phyloP scores from a whole-genome alignment of 2,329 filamentous ascomycete species.

The Cladosporium sp. region DNA sequence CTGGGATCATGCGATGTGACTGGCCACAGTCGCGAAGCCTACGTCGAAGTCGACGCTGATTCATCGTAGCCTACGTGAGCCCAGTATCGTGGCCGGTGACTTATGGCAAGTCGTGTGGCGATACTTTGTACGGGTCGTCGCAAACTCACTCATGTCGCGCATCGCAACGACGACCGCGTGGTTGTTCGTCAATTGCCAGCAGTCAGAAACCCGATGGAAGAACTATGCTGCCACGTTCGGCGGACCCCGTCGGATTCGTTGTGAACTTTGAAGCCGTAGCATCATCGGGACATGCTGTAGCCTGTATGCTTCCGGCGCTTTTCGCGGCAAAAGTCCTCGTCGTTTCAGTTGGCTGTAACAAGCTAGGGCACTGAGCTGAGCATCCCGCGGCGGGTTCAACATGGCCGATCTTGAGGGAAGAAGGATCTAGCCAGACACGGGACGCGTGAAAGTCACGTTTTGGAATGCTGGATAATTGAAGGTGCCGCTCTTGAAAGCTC shows the following conservation, averaged over 20 bases:
- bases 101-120: neutral
- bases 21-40: neutral
- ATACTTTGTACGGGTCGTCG: neutral
- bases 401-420: neutral
- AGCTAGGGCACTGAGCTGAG: neutral
- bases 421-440: neutral
- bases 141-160: neutral
- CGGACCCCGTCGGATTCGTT: neutral
- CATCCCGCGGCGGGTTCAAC: neutral
- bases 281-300: neutral
- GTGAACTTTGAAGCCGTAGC: neutral
- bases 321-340: neutral
- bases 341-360: neutral
- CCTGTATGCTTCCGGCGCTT: neutral
- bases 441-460: neutral
- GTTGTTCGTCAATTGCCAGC: neutral
- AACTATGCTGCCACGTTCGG: neutral
- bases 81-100: neutral
- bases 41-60: neutral
- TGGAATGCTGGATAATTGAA: neutral
- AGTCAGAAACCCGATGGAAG: neutral
- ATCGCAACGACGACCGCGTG: neutral
- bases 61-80: neutral
- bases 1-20: neutral
- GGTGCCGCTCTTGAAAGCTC: neutral